These are phyloP conservation scores for Pyronema omphalodes DNA, from an alignment of 495 filamentous ascomycete species.

Conservation along the genomic window DNA sequence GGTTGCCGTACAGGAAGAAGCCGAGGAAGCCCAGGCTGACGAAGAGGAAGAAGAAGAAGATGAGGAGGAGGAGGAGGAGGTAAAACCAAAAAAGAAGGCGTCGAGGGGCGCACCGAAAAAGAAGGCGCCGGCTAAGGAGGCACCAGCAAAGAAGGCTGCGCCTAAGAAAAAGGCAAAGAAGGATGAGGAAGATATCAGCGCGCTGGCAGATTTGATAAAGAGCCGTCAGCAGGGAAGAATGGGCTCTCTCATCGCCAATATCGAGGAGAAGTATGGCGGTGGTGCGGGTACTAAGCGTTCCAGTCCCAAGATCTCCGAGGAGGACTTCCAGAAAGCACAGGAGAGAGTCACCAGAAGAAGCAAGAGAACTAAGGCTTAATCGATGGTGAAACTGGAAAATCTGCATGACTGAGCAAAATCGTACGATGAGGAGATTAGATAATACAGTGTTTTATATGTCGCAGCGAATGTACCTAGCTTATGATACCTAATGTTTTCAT, in stretches of 20 bases:
- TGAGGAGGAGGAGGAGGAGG: slow-evolving; percentile 4
- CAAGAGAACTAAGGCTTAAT: neutral
- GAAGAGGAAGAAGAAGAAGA: slow-evolving; percentile 5
- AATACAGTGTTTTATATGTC: too few relatives aligned
- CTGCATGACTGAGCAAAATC: too few relatives aligned
- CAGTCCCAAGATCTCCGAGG: slow-evolving; percentile 40
- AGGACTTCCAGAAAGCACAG: slow-evolving; percentile 42
- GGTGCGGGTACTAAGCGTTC: slow-evolving; percentile 25
- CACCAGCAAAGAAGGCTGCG: slow-evolving; percentile 4
- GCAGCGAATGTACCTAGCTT: too few relatives aligned
- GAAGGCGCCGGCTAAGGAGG: slow-evolving; percentile 5
- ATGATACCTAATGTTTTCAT: too few relatives aligned
- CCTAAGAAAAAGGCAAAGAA: slow-evolving; percentile 11
- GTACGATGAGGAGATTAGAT: too few relatives aligned
- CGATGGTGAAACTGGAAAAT: too few relatives aligned
- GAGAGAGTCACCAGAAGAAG: slow-evolving; percentile 10
- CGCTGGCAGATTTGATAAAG: slow-evolving; percentile 41
- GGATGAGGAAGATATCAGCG: slow-evolving; percentile 25
- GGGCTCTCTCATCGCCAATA: slow-evolving; percentile 40
- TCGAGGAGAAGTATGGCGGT: slow-evolving; percentile 58
- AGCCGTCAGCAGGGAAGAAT: slow-evolving; percentile 34
- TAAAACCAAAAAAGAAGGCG: slow-evolving; percentile 2
- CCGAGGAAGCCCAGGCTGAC: slow-evolving; percentile 23
- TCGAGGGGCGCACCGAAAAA: neutral
- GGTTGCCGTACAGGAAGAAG: slow-evolving; percentile 18